Evolutionary conservation across 1,284 basidiomycete genomes (phyloP).

Genomic region (Irpex sp.): DNA sequence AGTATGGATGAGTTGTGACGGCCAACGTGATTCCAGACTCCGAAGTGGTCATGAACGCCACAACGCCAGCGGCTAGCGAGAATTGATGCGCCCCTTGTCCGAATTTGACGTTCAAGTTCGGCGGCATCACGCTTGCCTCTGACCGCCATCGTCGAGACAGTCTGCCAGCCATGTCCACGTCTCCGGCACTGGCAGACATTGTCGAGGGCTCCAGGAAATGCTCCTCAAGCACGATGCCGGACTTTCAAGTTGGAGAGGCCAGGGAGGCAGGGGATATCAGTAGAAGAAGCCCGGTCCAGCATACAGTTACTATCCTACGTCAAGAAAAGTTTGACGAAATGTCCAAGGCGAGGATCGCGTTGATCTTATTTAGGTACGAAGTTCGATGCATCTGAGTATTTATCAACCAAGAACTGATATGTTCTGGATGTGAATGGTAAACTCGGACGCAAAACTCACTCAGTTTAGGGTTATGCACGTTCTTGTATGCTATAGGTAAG

Average conservation of each 20-base stretch:
- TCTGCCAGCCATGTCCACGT: neutral
- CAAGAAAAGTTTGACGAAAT: conserved; percentile 18
- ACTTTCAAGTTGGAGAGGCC: neutral
- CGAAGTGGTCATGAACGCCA: too few relatives aligned
- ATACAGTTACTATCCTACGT: neutral
- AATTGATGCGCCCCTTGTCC: too few relatives aligned
- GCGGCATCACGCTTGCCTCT: too few relatives aligned
- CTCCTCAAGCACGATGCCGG: too few relatives aligned
- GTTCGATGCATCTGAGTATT: neutral
- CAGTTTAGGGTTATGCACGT: conserved; percentile 26
- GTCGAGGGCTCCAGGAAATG: neutral
- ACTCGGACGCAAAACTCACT: neutral
- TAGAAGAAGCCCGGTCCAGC: neutral
- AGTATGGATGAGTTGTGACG: too few relatives aligned
- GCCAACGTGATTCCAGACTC: too few relatives aligned
- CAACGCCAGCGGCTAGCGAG: too few relatives aligned
- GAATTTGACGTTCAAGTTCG: too few relatives aligned
- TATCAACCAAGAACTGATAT: neutral
- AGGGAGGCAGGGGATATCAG: neutral
- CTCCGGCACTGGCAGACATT: neutral
- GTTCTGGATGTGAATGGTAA: neutral
- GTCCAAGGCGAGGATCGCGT: conserved; percentile 12
- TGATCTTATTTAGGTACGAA: conserved; percentile 17
- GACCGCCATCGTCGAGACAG: too few relatives aligned
- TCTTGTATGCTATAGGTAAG: conserved; percentile 29